Evolutionary conservation across 202 grass and related monocot species (phyloP).

Genomic region (Carex arenaria): DNA sequence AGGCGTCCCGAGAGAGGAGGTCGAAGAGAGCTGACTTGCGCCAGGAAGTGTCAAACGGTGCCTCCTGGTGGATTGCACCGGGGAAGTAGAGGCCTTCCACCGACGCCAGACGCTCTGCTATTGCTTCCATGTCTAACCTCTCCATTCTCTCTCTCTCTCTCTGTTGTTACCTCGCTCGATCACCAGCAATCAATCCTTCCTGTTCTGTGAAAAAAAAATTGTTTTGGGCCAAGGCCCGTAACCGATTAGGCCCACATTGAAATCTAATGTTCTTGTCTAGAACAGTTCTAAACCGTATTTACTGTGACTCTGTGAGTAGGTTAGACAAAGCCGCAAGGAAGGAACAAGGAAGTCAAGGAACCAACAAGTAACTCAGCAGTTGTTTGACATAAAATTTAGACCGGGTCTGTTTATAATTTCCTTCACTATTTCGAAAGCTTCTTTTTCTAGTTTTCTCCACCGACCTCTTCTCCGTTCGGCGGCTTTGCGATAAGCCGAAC

Average conservation of each 20-base stretch:
- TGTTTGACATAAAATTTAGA: neutral
- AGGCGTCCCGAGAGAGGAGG: constrained; percentile 68
- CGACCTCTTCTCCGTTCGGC: neutral
- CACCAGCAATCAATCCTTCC: neutral
- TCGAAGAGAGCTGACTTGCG: constrained; percentile 48
- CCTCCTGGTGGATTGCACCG: constrained; percentile 41
- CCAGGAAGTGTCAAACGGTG: constrained; percentile 21
- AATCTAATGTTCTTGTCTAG: neutral
- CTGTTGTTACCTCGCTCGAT: neutral
- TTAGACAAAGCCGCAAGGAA: neutral
- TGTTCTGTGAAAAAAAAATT: neutral
- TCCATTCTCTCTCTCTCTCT: constrained; percentile 48
- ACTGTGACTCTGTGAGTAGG: neutral
- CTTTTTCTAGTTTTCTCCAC: neutral
- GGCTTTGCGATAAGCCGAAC: neutral
- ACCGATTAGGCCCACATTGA: neutral
- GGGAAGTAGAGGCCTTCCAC: constrained; percentile 82
- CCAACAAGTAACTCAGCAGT: neutral
- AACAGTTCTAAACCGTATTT: neutral
- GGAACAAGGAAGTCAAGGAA: neutral
- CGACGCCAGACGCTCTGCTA: constrained; percentile 63
- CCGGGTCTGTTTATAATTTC: neutral
- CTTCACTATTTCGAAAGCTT: neutral
- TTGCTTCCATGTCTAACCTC: constrained; percentile 55
- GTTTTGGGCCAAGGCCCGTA: neutral